Conservation (phyloP, 2,329 filamentous ascomycete species). For the Claviceps digitariae region DNA sequence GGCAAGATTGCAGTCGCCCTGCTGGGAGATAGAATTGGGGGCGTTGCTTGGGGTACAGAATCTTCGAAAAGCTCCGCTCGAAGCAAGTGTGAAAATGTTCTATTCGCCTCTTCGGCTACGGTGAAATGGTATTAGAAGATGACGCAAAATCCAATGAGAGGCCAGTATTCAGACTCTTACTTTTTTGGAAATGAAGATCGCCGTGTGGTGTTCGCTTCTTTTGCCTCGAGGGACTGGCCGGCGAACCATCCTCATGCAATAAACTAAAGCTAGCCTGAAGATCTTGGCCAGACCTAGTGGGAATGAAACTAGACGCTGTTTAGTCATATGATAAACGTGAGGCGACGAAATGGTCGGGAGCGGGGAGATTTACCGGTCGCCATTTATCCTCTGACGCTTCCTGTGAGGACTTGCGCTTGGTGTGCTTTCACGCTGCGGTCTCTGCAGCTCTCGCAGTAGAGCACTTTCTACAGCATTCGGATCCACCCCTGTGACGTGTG, state of each 20-base stretch:
- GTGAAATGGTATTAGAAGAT: slow-evolving; percentile 2
- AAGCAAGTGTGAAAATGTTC: slow-evolving; percentile 77
- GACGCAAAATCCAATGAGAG: neutral
- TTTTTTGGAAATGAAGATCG: slow-evolving; percentile 88
- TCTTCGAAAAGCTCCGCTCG: slow-evolving; percentile 87
- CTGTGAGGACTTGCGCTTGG: slow-evolving; percentile 41
- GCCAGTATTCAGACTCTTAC: slow-evolving; percentile 34
- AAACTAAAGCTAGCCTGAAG: slow-evolving; percentile 85
- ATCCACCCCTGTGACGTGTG: slow-evolving; percentile 29
- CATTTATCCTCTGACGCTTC: slow-evolving; percentile 47
- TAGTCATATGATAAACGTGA: slow-evolving; percentile 8
- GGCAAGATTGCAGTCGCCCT: slow-evolving; percentile 34
- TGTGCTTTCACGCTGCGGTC: slow-evolving; percentile 37
- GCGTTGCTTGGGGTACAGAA: slow-evolving; percentile 69
- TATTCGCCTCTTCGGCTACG: slow-evolving; percentile 80
- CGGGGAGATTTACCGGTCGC: slow-evolving; percentile 37
- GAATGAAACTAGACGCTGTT: slow-evolving; percentile 63
- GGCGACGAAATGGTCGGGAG: neutral
- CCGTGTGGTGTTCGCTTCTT: slow-evolving; percentile 77
- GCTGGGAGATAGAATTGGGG: slow-evolving; percentile 49
- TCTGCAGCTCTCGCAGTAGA: slow-evolving; percentile 36
- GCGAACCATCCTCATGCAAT: slow-evolving; percentile 83
- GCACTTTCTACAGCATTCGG: slow-evolving; percentile 36
- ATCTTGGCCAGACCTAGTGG: slow-evolving; percentile 84
- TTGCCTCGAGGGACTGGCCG: slow-evolving; percentile 74